phyloP scores from a whole-genome alignment of 805 yeast species.

The Grigorovia humatica region DNA sequence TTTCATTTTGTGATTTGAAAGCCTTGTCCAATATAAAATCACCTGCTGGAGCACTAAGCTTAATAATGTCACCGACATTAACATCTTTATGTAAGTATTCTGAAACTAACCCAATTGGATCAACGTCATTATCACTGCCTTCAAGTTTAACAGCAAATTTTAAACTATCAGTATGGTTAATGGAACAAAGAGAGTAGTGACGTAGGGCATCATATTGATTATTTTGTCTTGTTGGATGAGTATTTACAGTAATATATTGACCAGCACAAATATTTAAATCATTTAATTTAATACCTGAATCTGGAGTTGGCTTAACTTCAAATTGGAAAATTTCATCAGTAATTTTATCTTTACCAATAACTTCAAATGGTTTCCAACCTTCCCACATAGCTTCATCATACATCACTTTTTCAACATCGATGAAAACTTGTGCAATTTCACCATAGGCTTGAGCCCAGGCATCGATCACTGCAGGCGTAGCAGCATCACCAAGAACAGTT shows the following conservation, averaged over 20 bases:
- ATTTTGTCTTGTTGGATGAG: constrained; percentile 28
- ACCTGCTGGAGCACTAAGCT: constrained; percentile 53
- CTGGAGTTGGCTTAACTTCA: constrained; percentile 39
- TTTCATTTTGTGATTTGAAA: constrained; percentile 22
- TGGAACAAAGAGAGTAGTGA: constrained; percentile 48
- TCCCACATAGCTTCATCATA: constrained; percentile 46
- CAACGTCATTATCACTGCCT: constrained; percentile 11
- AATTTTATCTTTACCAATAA: constrained; percentile 35
- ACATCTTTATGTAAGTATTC: constrained; percentile 38
- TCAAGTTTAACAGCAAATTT: constrained; percentile 49
- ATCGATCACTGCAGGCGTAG: constrained; percentile 45
- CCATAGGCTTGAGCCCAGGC: constrained; percentile 64
- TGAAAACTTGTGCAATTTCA: constrained; percentile 50
- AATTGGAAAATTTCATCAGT: constrained; percentile 40
- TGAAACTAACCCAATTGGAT: constrained; percentile 39
- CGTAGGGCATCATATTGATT: constrained; percentile 38
- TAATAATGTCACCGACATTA: constrained; percentile 38
- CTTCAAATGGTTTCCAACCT: constrained; percentile 45
- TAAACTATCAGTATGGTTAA: constrained; percentile 31
- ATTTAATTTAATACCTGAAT: constrained; percentile 18
- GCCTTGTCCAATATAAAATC: constrained; percentile 31
- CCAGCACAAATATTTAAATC: constrained; percentile 27
- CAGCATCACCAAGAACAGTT: constrained; percentile 47
- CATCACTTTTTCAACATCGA: constrained; percentile 40
- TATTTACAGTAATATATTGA: constrained; percentile 32